phyloP scores from a whole-genome alignment of 768 basidiomycete genomes.

The Suillus clintonianus region DNA sequence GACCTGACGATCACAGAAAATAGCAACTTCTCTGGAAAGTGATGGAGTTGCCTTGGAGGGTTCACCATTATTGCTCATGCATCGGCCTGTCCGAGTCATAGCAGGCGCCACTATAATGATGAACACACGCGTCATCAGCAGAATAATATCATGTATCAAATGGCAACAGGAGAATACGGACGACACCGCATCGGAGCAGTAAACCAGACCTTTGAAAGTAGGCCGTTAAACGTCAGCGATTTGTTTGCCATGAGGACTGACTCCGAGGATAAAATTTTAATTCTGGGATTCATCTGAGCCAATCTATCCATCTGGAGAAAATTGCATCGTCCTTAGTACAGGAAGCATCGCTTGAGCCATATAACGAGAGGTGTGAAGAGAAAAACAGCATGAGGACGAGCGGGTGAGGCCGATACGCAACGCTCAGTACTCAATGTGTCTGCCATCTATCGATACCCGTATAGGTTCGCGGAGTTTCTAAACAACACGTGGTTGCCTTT shows the following conservation, averaged over 20 bases:
- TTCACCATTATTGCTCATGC: background rate
- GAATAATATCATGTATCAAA: background rate
- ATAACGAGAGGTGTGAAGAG: background rate
- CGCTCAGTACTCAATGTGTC: background rate
- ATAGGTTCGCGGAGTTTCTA: slow-evolving; percentile 1
- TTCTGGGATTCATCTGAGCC: background rate
- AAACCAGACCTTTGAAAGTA: background rate
- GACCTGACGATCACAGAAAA: background rate
- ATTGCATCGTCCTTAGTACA: background rate
- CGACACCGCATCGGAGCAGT: background rate
- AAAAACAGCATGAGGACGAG: background rate
- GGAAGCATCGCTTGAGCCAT: background rate
- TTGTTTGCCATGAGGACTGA: background rate
- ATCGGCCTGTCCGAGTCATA: background rate
- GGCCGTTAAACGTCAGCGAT: background rate
- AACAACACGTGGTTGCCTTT: slow-evolving; percentile 1
- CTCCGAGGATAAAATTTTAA: background rate
- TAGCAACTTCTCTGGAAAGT: background rate
- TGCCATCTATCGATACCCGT: background rate
- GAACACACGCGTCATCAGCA: background rate
- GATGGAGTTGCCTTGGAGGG: background rate
- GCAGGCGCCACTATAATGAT: background rate
- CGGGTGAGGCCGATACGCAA: background rate
- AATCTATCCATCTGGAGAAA: slow-evolving; percentile 1
- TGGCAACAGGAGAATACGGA: background rate